Base-by-base conservation (phyloP, 2,329 filamentous ascomycete genomes). In the Eutypa lata region DNA sequence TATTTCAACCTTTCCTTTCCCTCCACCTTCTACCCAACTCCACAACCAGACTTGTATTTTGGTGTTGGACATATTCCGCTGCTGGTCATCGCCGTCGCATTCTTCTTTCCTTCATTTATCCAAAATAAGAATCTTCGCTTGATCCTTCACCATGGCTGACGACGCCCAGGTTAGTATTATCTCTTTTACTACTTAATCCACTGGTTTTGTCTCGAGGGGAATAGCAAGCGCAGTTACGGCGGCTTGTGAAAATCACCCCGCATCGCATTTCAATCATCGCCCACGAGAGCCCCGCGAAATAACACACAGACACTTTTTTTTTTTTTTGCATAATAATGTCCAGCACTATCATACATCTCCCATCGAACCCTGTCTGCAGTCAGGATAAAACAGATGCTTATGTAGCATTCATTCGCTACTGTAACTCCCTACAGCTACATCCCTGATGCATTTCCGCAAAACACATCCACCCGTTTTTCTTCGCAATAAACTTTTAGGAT, bases 91-190 rank as follows among this genome's bases (percentile, higher is more conserved):
- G 47, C 54, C 54, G 53, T 71, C 63, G 58, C 66, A 66, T 64
- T 59, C 65, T 68, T 66, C 60, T 64, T 65, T 65, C 62, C 60
- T 63, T 54, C 54, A 48, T 50, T 50, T 31, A 51, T 38, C 18
- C 35, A 38, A 40, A 52, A n/a, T n/a, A 38, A 57, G 56, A 55
- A 53, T 54, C 55, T 59, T 64, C 58, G 54, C 56, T 62, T 64
- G 75, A 72, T 71, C 70, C 70, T 70, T 76, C 79, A 82, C 73
- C 67, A 84, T 84, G 81, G 72, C 80, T 66, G 80, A 82, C 60
- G 79, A 73, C 60, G 67, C 69, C 58, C 68, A 81, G 69, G 80
- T 82, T 75, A 76, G 79, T 72, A 38, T 6, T 38, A 26, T 28
- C 26, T 6, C 10, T 10, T 31, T 10, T 31, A 31, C 26, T 31